These are phyloP conservation scores for Porcisia hertigi DNA, from an alignment of 208 protist species.

Conservation along the genomic window DNA sequence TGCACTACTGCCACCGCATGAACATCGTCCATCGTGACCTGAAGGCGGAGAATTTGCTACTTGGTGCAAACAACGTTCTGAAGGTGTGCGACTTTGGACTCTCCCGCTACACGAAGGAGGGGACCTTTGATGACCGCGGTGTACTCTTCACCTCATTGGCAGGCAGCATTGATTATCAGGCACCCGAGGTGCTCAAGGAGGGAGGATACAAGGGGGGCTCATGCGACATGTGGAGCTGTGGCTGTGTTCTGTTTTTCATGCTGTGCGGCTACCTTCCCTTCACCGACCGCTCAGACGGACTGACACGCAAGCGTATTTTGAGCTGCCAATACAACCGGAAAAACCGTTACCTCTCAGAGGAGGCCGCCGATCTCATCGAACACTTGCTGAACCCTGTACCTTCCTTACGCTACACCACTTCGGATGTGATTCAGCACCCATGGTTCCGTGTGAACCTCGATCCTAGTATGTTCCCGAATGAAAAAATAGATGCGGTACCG, in stretches of 20 bases:
- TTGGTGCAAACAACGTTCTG: constrained; percentile 79
- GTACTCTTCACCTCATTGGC: constrained; percentile 84
- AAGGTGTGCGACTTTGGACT: constrained; percentile 94
- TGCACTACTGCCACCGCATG: constrained; percentile 92
- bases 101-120: constrained; percentile 88
- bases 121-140: constrained; percentile 54
- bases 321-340: constrained; percentile 82
- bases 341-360: constrained; percentile 74
- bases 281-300: constrained; percentile 80
- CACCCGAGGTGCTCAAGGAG: constrained; percentile 88
- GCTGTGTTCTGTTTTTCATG: constrained; percentile 98
- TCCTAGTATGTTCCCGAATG: constrained; percentile 59
- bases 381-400: constrained; percentile 75
- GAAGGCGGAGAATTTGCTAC: constrained; percentile 93
- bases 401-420: constrained; percentile 59
- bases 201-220: constrained; percentile 92
- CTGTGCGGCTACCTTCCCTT: constrained; percentile 97
- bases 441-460: constrained; percentile 87
- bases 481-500: constrained; percentile 29
- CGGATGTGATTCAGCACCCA: constrained; percentile 75
- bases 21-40: constrained; percentile 94
- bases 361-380: constrained; percentile 75
- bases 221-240: constrained; percentile 97
- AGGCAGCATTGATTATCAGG: constrained; percentile 91
- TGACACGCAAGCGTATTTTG: constrained; percentile 88